Base-by-base conservation (phyloP, 495 filamentous ascomycete species). In the Penicillium herquei region DNA sequence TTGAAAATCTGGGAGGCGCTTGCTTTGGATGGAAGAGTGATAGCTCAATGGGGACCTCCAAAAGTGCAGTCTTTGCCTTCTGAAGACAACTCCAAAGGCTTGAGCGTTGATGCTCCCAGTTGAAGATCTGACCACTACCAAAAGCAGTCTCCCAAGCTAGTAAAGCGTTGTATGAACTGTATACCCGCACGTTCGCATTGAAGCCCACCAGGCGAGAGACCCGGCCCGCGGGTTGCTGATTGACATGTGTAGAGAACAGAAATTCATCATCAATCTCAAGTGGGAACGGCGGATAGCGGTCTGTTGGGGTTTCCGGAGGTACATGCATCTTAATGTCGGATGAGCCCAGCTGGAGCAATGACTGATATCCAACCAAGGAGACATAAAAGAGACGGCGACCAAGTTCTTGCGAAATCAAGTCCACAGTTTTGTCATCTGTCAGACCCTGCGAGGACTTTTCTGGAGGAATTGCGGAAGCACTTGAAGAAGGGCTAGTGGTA, bases 231-330 rank as follows among this genome's bases (percentile, higher is more conserved):
- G 88, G 87, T 58, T 92, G 90, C 3, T 72, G 71, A 31, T 83
- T 73, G 44, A 88, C 76, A 52, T 87, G 81, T 3, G 79, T 78
- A 0, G 82, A 57, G 49, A 81, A 84, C 45, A 96, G 84, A 55
- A 79, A 91, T 32, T 86, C 82, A 61, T 96, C 91, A 61, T 96
- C 91, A 3, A 92, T 75, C 56, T 92, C 90, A 5, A 82, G 63
- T 0, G 91, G 91, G 2, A 90, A 71, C n/a, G 89, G 89, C 1
- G 91, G 91, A 66, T 92, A 92, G 4, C 84, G 87, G 30, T 90
- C 82, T 16, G 75, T 82, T 4, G 84, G 80, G 0, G 90, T 94
- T 21, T 84, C 81, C 3, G 89, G 88, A 33, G 86, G 81, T 8
- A 94, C 77, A 12, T 84, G 71, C 11, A 89, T 68, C 50, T 86